These are phyloP conservation scores for Rhodotorula paludigena DNA, from an alignment of 768 basidiomycete genomes.

Conservation along the genomic window DNA sequence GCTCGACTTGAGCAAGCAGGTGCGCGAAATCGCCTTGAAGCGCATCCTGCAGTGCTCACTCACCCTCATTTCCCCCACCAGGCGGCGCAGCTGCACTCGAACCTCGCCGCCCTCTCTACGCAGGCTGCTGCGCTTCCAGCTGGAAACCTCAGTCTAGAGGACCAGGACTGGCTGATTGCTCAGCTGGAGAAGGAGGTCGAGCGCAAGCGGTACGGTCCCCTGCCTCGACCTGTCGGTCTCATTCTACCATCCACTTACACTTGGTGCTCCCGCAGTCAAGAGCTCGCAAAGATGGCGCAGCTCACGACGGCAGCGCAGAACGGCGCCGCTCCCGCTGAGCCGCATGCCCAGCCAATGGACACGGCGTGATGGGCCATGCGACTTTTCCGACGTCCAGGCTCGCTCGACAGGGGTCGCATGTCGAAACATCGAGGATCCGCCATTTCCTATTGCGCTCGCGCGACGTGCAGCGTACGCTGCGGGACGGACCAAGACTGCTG, in stretches of 20 bases:
- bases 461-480: no score
- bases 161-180: conserved; percentile 27
- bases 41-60: no score
- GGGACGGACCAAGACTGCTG: no score
- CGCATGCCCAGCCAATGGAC: no score
- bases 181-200: conserved; percentile 10
- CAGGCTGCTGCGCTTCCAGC: conserved; percentile 11
- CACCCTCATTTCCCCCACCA: neutral
- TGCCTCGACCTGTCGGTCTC: no score
- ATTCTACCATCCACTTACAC: neutral
- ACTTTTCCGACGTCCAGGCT: no score
- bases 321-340: no score
- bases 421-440: no score
- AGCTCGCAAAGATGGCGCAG: neutral
- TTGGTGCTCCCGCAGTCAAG: neutral
- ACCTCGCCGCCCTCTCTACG: neutral
- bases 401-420: no score
- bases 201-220: conserved; percentile 1
- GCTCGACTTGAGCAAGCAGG: conserved; percentile 20
- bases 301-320: neutral
- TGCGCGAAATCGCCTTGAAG: neutral
- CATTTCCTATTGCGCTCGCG: no score
- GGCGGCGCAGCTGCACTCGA: conserved; percentile 9
- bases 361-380: no score
- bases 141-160: conserved; percentile 23